Base-by-base conservation (phyloP, 2,329 filamentous ascomycete species). In the Alternaria viburni region DNA sequence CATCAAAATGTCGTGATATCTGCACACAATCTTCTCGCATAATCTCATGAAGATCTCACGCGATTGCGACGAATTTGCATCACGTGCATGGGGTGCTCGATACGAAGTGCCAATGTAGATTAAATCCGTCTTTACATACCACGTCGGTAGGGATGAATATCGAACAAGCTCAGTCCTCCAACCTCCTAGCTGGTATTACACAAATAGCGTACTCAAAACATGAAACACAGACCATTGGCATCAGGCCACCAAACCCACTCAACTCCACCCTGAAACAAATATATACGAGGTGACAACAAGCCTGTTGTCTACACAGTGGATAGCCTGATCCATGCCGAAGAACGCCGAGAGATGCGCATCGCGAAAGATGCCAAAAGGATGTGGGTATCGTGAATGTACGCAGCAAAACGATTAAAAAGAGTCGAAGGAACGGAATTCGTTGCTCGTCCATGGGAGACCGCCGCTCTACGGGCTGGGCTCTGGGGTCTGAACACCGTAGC, bases 381-480 rank as follows among this genome's bases (percentile, higher is more conserved):
- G 56, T 69, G 67, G 69, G 69, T 71, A 71, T 71, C 67, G 55
- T 62, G 51, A 65, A 65, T n/a, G 28, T 52, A 65, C 47, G 54
- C 58, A 54, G 49, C 32, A 62, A 56, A 54, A 58, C 57, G 49
- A 54, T 50, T 43, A 59, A 55, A 23, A 47, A 55, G 44, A 52
- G n/a, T 32, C 28, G 52, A 59, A 25, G 25, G 54, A 47, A 59
- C 56, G 28, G 54, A 50, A 55, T 55, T 62, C 56, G 56, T 59
- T 43, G 55, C 59, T 36, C 54, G 43, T 57, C 23, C 50, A 17
- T 11, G 12, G 28, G 21, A 49, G 21, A 52, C 28, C 43, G 28
- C 47, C 21, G 17, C 28, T 36, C 75, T 67, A 80, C 44, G 79
- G 79, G 66, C 78, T 80, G n/a, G 77, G 79, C 56, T 78, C 78